Evolutionary conservation across 306 rosid species (phyloP).

Genomic region (Prunus mongolica): DNA sequence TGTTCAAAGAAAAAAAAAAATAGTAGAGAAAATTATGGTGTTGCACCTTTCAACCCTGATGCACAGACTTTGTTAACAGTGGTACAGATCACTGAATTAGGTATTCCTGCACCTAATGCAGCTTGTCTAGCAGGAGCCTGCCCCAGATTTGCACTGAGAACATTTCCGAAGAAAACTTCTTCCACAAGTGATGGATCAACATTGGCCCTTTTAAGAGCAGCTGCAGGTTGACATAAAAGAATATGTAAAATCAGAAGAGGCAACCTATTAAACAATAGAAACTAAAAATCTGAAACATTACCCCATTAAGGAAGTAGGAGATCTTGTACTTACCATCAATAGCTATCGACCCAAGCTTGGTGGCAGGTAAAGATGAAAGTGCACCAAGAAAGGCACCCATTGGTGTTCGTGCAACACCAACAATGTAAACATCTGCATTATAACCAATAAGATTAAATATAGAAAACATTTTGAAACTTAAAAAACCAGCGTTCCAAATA

Average conservation of each 20-base stretch:
- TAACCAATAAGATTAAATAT: conserved; percentile 11
- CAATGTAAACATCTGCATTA: conserved; percentile 85
- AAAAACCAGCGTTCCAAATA: conserved; percentile 1
- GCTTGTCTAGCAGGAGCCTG: conserved; percentile 99
- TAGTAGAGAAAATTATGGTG: conserved; percentile 3
- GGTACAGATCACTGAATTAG: conserved; percentile 76
- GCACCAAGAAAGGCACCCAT: conserved; percentile 94
- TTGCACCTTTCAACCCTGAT: conserved; percentile 89
- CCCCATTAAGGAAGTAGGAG: conserved; percentile 5
- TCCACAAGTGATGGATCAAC: conserved; percentile 84
- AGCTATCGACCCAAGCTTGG: conserved; percentile 88
- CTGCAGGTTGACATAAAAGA: conserved; percentile 33
- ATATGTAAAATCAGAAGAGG: background rate
- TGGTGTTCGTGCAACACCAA: conserved; percentile 97
- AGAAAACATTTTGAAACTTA: background rate
- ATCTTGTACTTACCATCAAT: conserved; percentile 57
- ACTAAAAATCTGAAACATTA: background rate
- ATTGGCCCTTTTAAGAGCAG: conserved; percentile 88
- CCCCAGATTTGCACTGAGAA: conserved; percentile 96
- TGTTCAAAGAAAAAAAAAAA: background rate
- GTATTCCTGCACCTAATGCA: conserved; percentile 93
- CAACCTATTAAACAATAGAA: background rate
- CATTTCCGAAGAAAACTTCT: conserved; percentile 94
- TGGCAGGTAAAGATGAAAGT: conserved; percentile 80
- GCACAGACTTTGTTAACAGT: conserved; percentile 98